Conservation (phyloP, 1,139 yeast genomes). For the Geotrichum aggregatum region DNA sequence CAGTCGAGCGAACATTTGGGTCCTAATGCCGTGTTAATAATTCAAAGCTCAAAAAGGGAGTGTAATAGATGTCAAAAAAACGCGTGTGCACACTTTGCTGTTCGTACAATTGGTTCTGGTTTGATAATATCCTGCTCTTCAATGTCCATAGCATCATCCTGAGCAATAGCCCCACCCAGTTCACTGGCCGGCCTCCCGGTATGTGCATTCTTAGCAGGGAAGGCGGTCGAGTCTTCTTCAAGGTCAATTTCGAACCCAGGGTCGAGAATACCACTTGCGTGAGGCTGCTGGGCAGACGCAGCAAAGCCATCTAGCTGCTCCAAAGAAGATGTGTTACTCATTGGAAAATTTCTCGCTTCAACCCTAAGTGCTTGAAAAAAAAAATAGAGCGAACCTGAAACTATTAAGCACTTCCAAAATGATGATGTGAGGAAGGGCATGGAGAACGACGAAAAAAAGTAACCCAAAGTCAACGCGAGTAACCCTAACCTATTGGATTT, state of each 20-base stretch:
- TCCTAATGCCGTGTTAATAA: neutral
- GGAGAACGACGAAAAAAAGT: no score
- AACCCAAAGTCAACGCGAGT: no score
- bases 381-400: no score
- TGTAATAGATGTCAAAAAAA: neutral
- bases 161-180: no score
- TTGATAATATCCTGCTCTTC: neutral
- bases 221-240: neutral
- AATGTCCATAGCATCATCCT: conserved; percentile 9
- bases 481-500: no score
- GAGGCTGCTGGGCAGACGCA: neutral
- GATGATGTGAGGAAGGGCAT: no score
- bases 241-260: conserved; percentile 8
- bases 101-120: neutral
- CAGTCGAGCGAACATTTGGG: conserved; percentile 36
- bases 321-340: no score
- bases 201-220: neutral
- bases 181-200: neutral
- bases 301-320: no score
- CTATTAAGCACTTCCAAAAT: no score
- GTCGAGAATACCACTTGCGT: neutral
- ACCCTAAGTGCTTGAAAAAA: no score
- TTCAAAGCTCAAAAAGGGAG: neutral
- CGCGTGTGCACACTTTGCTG: neutral
- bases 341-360: no score